A percentile compares a stretch with the other conserved stretches of the same genome.
Conservation (phyloP, 1,139 yeast species). For the Saccharomyces hybrid region DNA sequence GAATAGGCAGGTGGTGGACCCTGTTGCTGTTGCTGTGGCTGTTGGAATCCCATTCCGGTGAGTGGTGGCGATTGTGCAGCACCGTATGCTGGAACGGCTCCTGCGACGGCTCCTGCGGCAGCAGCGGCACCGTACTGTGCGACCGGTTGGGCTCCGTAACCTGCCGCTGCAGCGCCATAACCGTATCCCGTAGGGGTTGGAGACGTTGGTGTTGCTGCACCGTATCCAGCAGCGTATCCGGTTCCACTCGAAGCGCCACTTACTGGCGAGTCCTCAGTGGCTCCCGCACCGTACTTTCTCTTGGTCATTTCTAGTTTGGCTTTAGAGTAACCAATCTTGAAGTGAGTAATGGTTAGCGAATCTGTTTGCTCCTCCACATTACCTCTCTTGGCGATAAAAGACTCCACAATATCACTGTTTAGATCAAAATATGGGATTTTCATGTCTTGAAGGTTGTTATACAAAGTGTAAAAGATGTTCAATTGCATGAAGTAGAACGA, state of each 20-base stretch:
- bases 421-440: slow-evolving; percentile 93
- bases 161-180: slow-evolving; percentile 19
- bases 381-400: slow-evolving; percentile 75
- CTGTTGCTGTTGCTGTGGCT: slow-evolving; percentile 11
- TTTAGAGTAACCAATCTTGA: slow-evolving; percentile 83
- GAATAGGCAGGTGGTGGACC: slow-evolving; percentile 13
- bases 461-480: slow-evolving; percentile 88
- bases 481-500: slow-evolving; percentile 95
- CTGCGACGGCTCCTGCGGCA: slow-evolving; percentile 6
- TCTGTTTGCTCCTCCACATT: slow-evolving; percentile 85
- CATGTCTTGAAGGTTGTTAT: slow-evolving; percentile 87
- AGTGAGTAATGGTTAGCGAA: slow-evolving; percentile 77
- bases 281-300: slow-evolving; percentile 57
- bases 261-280: slow-evolving; percentile 15
- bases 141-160: slow-evolving; percentile 17
- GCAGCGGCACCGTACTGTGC: slow-evolving; percentile 7
- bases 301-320: slow-evolving; percentile 73
- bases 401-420: slow-evolving; percentile 71
- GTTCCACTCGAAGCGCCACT: slow-evolving; percentile 29
- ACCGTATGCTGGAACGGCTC: neutral
- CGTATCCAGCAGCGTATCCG: slow-evolving; percentile 21
- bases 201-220: slow-evolving; percentile 16
- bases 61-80: slow-evolving; percentile 4
- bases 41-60: slow-evolving; percentile 14
- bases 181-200: slow-evolving; percentile 25